Percentiles rank a stretch among this genome's conserved stretches.
Evolutionary conservation across 345 rosid genomes (phyloP).

Genomic region (Sonneratia caseolaris): DNA sequence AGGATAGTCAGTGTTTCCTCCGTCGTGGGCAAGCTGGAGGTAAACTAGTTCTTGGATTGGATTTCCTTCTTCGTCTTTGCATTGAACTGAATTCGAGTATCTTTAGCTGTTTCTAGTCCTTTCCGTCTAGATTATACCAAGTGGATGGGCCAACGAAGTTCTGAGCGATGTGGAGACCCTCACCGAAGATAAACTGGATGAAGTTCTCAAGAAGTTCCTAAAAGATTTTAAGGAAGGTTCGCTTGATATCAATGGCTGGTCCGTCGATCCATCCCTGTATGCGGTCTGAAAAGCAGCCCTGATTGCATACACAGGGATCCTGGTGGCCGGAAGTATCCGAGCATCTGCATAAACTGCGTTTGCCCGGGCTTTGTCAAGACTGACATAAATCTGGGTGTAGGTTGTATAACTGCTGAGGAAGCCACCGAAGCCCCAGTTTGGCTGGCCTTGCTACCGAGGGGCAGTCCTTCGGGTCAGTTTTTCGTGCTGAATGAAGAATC

Average conservation of each 20-base stretch:
- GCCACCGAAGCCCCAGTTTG: slow-evolving; percentile 22
- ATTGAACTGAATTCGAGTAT: not conserved
- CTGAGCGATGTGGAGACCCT: slow-evolving; percentile 29
- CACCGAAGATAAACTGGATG: slow-evolving; percentile 32
- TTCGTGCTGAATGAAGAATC: slow-evolving; percentile 7
- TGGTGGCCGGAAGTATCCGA: slow-evolving; percentile 3
- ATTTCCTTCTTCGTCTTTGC: not conserved
- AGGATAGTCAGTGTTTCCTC: slow-evolving; percentile 29
- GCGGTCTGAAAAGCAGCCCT: slow-evolving; percentile 10
- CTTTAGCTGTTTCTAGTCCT: not conserved
- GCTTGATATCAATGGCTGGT: slow-evolving; percentile 29
- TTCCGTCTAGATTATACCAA: not conserved
- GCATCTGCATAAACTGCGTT: slow-evolving; percentile 7
- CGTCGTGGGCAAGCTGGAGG: slow-evolving; percentile 13
- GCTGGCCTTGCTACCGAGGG: slow-evolving; percentile 23
- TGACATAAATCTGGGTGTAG: slow-evolving; percentile 11
- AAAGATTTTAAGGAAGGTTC: slow-evolving; percentile 29
- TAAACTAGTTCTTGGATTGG: not conserved
- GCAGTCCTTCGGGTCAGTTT: slow-evolving; percentile 30
- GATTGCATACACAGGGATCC: slow-evolving; percentile 15
- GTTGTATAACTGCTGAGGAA: slow-evolving; percentile 15
- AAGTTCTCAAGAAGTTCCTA: slow-evolving; percentile 25
- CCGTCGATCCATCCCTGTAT: slow-evolving; percentile 7
- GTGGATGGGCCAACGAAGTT: slow-evolving; percentile 4
- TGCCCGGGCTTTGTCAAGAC: slow-evolving; percentile 16